Conservation (phyloP, 257 asterid species). For the Cruciata laevipes region DNA sequence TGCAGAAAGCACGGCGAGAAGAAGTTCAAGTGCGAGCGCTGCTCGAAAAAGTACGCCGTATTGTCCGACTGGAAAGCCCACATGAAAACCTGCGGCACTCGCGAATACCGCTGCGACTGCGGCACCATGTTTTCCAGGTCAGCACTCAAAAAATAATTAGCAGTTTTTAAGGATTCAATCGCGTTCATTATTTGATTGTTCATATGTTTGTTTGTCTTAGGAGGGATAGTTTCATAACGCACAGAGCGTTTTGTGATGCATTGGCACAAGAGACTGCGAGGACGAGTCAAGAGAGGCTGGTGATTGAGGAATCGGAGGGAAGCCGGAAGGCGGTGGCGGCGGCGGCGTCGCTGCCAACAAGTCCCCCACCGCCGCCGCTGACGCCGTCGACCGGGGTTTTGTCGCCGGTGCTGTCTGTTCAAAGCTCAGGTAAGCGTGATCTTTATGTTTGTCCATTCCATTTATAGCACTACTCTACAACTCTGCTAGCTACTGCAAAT, state of each 20-base stretch:
- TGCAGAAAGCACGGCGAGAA: conserved; percentile 93
- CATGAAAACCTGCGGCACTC: conserved; percentile 84
- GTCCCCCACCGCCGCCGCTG: conserved; percentile 81
- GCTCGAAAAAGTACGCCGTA: conserved; percentile 80
- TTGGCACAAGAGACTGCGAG: conserved; percentile 72
- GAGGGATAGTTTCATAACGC: conserved; percentile 89
- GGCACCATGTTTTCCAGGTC: conserved; percentile 90
- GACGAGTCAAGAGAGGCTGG: conserved; percentile 19
- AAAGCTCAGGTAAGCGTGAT: conserved; percentile 62
- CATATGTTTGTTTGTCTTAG: conserved; percentile 22
- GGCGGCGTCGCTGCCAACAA: conserved; percentile 18
- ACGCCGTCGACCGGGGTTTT: conserved; percentile 75
- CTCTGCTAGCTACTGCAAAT: neutral
- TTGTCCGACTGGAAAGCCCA: conserved; percentile 93
- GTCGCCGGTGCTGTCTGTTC: conserved; percentile 86
- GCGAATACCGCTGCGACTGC: conserved; percentile 86
- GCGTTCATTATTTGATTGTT: neutral
- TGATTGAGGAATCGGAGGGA: conserved; percentile 22
- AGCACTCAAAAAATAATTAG: neutral
- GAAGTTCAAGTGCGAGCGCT: conserved; percentile 76
- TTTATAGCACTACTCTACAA: neutral
- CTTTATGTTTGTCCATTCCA: conserved; percentile 24
- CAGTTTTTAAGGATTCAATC: neutral
- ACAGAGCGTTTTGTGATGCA: conserved; percentile 88
- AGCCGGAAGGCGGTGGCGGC: conserved; percentile 23